phyloP scores from a whole-genome alignment of 2,329 filamentous ascomycete species.

The Fusarium sp. region DNA sequence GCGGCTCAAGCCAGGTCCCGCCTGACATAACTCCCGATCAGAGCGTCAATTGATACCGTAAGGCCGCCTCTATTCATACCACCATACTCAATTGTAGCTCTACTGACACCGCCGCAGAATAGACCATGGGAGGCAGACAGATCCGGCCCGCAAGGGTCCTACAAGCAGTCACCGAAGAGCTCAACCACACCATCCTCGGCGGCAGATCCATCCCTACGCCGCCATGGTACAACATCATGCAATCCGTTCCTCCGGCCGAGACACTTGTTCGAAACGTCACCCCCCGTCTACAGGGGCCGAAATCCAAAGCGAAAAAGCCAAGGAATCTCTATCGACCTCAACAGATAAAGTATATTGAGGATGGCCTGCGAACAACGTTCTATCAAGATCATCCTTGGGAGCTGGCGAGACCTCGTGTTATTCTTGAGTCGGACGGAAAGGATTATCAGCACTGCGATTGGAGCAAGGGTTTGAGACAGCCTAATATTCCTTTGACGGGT shows the following conservation, averaged over 20 bases:
- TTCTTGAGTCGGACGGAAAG: slow-evolving; percentile 86
- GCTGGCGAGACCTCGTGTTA: slow-evolving; percentile 83
- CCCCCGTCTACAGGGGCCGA: slow-evolving; percentile 53
- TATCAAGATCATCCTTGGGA: slow-evolving; percentile 98
- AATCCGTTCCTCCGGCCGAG: slow-evolving; percentile 66
- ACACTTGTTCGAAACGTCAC: slow-evolving; percentile 64
- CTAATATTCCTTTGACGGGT: slow-evolving; percentile 79
- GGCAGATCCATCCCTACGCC: slow-evolving; percentile 49
- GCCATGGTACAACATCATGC: slow-evolving; percentile 62
- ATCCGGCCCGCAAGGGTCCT: slow-evolving; percentile 59
- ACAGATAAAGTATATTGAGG: slow-evolving; percentile 82
- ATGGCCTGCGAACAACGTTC: slow-evolving; percentile 81
- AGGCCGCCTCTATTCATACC: not conserved
- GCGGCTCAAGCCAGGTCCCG: slow-evolving; percentile 8
- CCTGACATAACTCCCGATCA: slow-evolving; percentile 28
- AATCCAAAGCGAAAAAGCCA: slow-evolving; percentile 55
- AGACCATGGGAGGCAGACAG: slow-evolving; percentile 55
- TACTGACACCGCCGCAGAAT: slow-evolving; percentile 16
- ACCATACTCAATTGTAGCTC: not conserved
- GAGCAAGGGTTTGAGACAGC: slow-evolving; percentile 78
- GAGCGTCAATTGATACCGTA: slow-evolving; percentile 35
- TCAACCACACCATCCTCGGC: slow-evolving; percentile 53
- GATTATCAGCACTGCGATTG: slow-evolving; percentile 82
- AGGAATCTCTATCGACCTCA: slow-evolving; percentile 85
- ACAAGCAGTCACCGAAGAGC: slow-evolving; percentile 55